These are phyloP conservation scores for Chiua virens DNA, from an alignment of 768 basidiomycete genomes.

Conservation along the genomic window DNA sequence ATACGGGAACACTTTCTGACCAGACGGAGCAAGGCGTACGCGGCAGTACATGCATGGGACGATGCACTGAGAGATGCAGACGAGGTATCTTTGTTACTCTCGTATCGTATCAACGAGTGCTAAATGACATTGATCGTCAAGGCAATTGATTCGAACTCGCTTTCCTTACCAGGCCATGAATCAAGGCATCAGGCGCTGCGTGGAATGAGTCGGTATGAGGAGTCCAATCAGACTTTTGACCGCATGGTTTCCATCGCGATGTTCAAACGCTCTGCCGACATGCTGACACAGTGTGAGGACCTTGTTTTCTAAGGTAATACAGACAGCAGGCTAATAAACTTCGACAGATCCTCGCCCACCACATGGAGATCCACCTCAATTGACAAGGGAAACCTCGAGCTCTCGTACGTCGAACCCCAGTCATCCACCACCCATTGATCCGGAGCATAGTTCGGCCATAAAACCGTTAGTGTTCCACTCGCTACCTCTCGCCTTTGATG, in stretches of 20 bases:
- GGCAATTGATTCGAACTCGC: conserved; percentile 1
- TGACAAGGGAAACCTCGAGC: neutral
- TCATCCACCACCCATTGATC: neutral
- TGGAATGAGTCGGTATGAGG: conserved; percentile 14
- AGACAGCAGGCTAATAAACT: neutral
- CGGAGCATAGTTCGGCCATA: neutral
- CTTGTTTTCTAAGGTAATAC: neutral
- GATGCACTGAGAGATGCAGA: conserved; percentile 1
- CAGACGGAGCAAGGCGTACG: conserved; percentile 5
- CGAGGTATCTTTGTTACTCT: neutral
- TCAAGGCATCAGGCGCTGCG: neutral
- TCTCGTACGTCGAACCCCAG: neutral
- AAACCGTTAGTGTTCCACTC: neutral
- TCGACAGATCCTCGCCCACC: neutral
- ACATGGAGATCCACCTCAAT: neutral
- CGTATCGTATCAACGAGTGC: neutral
- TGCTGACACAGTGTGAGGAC: neutral
- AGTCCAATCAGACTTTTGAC: neutral
- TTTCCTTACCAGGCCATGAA: conserved; percentile 1
- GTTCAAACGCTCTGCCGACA: neutral
- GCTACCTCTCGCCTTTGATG: neutral
- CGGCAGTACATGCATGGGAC: neutral
- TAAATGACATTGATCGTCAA: neutral
- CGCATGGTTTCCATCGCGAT: neutral
- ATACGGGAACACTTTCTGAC: neutral